Evolutionary conservation across 75 land plant genomes (phyloP).

Genomic region (Pinus taeda): DNA sequence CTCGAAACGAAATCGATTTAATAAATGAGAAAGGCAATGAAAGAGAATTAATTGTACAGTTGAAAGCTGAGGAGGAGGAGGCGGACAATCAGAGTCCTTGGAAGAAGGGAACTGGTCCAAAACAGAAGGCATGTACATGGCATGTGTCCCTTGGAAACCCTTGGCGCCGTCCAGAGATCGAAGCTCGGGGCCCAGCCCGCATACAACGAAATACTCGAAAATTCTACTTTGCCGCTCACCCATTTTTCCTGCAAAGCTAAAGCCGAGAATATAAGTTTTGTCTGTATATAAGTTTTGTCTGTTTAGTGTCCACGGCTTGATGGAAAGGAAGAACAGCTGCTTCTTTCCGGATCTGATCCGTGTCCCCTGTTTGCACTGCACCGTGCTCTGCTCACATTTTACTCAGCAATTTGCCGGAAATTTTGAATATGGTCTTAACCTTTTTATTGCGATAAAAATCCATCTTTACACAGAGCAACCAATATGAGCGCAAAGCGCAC

Average conservation of each 20-base stretch:
- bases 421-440: too few species aligned
- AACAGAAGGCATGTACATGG: constrained; percentile 66
- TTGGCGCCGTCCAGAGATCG: constrained; percentile 56
- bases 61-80: constrained; percentile 94
- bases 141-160: constrained; percentile 69
- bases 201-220: constrained; percentile 94
- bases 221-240: constrained; percentile 12
- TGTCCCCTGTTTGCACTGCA: too few species aligned
- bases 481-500: too few species aligned
- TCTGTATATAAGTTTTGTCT: too few species aligned
- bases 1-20: background rate
- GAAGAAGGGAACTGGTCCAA: constrained; percentile 87
- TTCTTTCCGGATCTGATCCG: too few species aligned
- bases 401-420: too few species aligned
- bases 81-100: constrained; percentile 49
- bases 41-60: constrained; percentile 32
- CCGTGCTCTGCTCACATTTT: too few species aligned
- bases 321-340: too few species aligned
- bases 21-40: background rate
- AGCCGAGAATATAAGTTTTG: too few species aligned
- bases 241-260: background rate
- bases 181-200: constrained; percentile 93
- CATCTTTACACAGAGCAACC: too few species aligned
- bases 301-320: too few species aligned
- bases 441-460: too few species aligned